Base-by-base conservation (phyloP, 371 early-diverging fungal species). In the Basidiobolus meristosporus region DNA sequence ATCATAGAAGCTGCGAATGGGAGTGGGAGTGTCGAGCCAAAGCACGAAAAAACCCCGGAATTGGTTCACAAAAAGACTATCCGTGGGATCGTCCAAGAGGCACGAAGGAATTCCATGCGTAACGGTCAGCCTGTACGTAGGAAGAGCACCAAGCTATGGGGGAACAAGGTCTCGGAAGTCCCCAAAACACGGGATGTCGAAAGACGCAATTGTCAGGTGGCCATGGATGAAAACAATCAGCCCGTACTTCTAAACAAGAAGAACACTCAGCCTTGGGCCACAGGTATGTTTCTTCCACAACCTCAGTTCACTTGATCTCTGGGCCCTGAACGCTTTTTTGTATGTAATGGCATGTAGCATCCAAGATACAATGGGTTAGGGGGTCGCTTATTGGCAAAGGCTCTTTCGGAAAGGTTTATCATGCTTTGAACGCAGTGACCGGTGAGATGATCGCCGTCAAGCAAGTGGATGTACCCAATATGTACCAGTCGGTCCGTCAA, bases 381-480 rank as follows among this genome's bases (percentile, higher is more conserved):
- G 93, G 93, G 38, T 63, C 65, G 47, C 51, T 85, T 47, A 90
- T 98, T 46, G 98, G 98, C 11, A 77, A 83, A 48, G 98, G 98
- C 0, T 85, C 90, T 4, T 98, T 88, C 52, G 97, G 96, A 0
- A 72, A 77, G 37, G 98, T 98, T 17, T 88, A 77, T 47, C 70
- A 75, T 48, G 95, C 81, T 0, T 62, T 84, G 38, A 82, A 87
- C 51, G 51, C 73, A 14, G 73, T 64, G 1, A 82, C 77, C 0
- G 76, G 83, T n/a, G 86, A 89, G 41, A 65, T 90, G 44, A 81
- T 96, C 55, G 98, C 98, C 0, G 87, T 96, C 14, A 98, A 98
- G 58, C 86, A 85, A 45, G 89, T 96, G 14, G 71, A 70, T 38
- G 47, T 77, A 26, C 79, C 77, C 0, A 14, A 5, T n/a, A 1